Evolutionary conservation across 768 basidiomycete genomes (phyloP), one percentile per base, ranked within the genome.

Genomic region (Lentinus tigrinus): DNA sequence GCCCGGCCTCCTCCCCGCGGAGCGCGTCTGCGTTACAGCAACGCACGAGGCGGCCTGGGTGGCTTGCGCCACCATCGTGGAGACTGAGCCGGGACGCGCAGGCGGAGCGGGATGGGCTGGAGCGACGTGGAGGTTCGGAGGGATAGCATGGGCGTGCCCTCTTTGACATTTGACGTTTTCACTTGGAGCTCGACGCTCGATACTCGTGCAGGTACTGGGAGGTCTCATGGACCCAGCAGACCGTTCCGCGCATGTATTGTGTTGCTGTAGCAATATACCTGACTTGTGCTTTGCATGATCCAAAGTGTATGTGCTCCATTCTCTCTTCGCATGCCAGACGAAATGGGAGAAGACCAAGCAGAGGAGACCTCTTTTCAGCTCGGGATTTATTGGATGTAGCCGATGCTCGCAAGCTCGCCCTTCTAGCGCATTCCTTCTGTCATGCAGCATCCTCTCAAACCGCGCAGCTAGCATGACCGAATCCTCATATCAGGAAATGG

Each of bases 1-100:
- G 43, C 43, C 9, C 40, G n/a, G 40, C 21, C 10, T 26, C 42
- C 13, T 21, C 43, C 13, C 19, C 21, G 23, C 43, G 10, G 21
- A 46, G 43, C 21, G 43, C 43, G 21, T 26, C 43, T 1, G 21
- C 24, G 50, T 28, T 14, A n/a, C 47, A 16, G 36, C 34, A 21
- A 6, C 39, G 8, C 1, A 19, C 39, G 39, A 16, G 14, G 43
- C 43, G 43, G 4, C 17, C 48, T 26, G 53, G 53, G 54, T 62
- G 61, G 61, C 42, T 55, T 21, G 38, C 61, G 43, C 61, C 61
- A 38, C 57, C 52, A 57, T 54, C 57, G 39, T 62, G 61, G 61
- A 46, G 61, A 36, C 34, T 62, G 19, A 62, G 56, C 37, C 23
- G 54, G 16, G 61, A 58, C 24, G 28, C 48, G 24, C 47, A 51